phyloP scores from a whole-genome alignment of 768 basidiomycete species.

The Serendipita vermifera region DNA sequence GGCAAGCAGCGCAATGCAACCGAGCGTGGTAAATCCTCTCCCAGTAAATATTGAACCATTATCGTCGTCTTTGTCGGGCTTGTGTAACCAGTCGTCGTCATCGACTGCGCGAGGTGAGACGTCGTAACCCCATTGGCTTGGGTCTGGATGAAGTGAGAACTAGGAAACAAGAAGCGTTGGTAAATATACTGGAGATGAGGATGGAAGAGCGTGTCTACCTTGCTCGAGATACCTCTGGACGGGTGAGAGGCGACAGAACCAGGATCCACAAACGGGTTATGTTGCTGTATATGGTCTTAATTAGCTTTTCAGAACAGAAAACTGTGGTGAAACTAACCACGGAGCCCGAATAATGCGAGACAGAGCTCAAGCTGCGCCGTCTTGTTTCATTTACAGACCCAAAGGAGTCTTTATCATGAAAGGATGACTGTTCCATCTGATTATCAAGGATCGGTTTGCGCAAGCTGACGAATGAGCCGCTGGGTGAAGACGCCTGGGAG shows the following conservation, averaged over 20 bases:
- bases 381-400: too few species aligned
- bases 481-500: too few species aligned
- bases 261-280: slow-evolving; percentile 14
- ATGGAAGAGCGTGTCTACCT: background rate
- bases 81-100: slow-evolving; percentile 1
- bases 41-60: slow-evolving; percentile 25
- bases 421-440: too few species aligned
- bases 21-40: slow-evolving; percentile 25
- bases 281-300: too few species aligned
- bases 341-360: too few species aligned
- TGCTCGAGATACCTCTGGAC: slow-evolving; percentile 3
- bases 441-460: too few species aligned
- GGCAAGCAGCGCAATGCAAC: slow-evolving; percentile 24
- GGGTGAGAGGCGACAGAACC: slow-evolving; percentile 8
- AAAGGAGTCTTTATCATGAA: too few species aligned
- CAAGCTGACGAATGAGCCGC: too few species aligned
- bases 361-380: too few species aligned
- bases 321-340: too few species aligned
- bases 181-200: too few species aligned
- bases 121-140: background rate
- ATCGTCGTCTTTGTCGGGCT: slow-evolving; percentile 19
- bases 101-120: background rate
- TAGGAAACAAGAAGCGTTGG: slow-evolving; percentile 13
- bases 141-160: slow-evolving; percentile 2
- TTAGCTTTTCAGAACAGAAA: too few species aligned